These are phyloP conservation scores for Carpinus fangiana DNA, from an alignment of 306 rosid species.

Conservation along the genomic window DNA sequence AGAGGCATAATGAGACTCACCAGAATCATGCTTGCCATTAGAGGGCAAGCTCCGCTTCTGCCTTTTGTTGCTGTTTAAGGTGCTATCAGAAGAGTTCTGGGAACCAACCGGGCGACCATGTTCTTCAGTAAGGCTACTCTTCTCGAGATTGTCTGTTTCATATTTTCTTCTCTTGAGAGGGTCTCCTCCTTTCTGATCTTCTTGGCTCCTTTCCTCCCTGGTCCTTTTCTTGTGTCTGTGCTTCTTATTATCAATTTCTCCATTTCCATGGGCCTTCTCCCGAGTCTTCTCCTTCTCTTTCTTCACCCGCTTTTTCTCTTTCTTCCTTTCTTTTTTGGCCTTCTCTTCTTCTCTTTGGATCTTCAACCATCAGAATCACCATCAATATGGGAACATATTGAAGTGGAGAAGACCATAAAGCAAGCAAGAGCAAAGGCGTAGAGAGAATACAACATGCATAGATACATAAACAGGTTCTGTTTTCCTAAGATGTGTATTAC, in stretches of 20 bases:
- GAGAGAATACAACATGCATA: not conserved
- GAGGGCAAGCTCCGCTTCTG: conserved; percentile 14
- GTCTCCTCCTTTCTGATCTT: conserved; percentile 15
- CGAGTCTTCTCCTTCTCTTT: conserved; percentile 25
- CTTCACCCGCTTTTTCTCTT: conserved; percentile 27
- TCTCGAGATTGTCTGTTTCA: conserved; percentile 26
- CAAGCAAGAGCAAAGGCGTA: not conserved
- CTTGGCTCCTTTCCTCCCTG: conserved; percentile 23
- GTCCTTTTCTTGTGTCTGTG: conserved; percentile 15
- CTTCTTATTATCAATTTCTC: conserved; percentile 16
- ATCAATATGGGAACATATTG: not conserved
- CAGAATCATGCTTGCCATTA: conserved; percentile 20
- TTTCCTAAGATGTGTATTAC: not conserved
- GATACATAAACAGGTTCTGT: not conserved
- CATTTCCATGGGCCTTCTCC: conserved; percentile 20
- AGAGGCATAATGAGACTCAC: conserved; percentile 33
- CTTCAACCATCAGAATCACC: conserved; percentile 11
- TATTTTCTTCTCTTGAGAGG: conserved; percentile 17
- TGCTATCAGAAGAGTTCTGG: conserved; percentile 35
- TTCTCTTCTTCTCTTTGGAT: conserved; percentile 25
- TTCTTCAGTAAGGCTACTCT: conserved; percentile 34
- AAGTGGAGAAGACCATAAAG: not conserved
- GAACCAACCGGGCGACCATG: conserved; percentile 29
- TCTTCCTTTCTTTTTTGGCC: conserved; percentile 34
- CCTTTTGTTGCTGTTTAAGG: conserved; percentile 33